Evolutionary conservation across 1,284 basidiomycete genomes (phyloP).

Genomic region (Trichosporon coremiiforme): DNA sequence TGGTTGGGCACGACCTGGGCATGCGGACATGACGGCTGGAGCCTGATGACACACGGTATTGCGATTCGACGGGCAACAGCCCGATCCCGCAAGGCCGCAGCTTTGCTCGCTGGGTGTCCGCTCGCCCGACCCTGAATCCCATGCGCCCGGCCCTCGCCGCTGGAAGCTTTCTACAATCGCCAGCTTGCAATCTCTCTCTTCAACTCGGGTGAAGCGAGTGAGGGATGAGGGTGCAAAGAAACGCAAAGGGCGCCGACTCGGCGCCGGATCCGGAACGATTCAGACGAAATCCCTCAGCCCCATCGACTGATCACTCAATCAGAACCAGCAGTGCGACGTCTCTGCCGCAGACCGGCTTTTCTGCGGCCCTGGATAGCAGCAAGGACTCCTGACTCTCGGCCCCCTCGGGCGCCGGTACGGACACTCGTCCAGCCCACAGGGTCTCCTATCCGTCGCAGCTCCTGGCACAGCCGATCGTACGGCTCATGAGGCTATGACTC

Average conservation of each 20-base stretch:
- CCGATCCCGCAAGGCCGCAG: not conserved
- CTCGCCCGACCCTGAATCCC: not conserved
- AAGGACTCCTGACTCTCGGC: not conserved
- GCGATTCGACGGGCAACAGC: not conserved
- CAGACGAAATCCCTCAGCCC: not conserved
- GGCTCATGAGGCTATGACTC: not conserved
- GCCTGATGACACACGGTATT: not conserved
- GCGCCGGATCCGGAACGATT: not conserved
- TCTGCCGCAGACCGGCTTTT: not conserved
- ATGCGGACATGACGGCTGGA: not conserved
- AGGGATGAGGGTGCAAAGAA: not conserved
- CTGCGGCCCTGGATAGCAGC: not conserved
- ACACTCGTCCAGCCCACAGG: not conserved
- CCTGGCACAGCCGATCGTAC: not conserved
- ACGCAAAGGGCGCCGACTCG: not conserved
- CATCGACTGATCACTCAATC: not conserved
- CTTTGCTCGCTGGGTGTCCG: no score
- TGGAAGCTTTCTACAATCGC: not conserved
- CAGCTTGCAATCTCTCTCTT: not conserved
- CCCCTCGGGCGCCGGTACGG: conserved; percentile 1
- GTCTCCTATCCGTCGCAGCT: not conserved
- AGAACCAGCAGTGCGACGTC: not conserved
- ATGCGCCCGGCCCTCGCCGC: not conserved
- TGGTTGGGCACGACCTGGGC: not conserved
- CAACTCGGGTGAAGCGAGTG: not conserved